Evolutionary conservation across 768 basidiomycete genomes (phyloP), one percentile per base, ranked within the genome.

Genomic region (Paxillus involutus): DNA sequence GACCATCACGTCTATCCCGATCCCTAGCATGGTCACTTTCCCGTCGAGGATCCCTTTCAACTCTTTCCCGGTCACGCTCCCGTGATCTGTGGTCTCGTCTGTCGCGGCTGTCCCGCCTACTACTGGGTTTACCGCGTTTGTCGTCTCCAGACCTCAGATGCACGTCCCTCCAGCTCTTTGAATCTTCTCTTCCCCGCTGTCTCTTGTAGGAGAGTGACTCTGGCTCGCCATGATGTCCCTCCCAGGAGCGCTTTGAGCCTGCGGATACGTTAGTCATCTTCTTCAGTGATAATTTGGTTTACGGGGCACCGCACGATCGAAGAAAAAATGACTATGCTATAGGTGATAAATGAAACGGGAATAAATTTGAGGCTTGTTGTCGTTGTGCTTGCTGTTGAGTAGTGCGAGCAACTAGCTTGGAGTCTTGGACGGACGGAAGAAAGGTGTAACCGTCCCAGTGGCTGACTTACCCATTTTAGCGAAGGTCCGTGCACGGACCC

Each of bases 201-300:
- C 85, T 77, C 69, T 89, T 89, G 64, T 80, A 62, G 17, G 58
- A 21, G 50, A 75, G 44, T 10, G 56, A 58, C 46, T 75, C 72
- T 51, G 60, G 52, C 55, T 73, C 71, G 60, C 60, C 77, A 64
- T 64, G 64, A 52, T 72, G 66, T 77, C 80, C 85, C 64, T 89
- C 87, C 84, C 83, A 83, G 59, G 85, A 74, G 72, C 89, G 87
- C 85, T 91, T 91, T 71, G 80, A 77, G 79, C 89, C 89, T 90
- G 89, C 80, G 78, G 85, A 77, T 69, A 83, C 73, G 82, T 91
- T 88, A 90, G 89, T 84, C 87, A 90, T 80, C 58, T 81, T 64
- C 59, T 51, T 68, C 62, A 59, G 43, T 51, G 56, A 58, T 54
- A 63, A 79, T 73, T 80, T 79, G 80, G 78, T 78, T 86, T 86